A percentile compares a stretch with the other conserved stretches of the same genome.
Evolutionary conservation across 2,329 filamentous ascomycete genomes (phyloP).

Genomic region (Phialophora verrucosa): DNA sequence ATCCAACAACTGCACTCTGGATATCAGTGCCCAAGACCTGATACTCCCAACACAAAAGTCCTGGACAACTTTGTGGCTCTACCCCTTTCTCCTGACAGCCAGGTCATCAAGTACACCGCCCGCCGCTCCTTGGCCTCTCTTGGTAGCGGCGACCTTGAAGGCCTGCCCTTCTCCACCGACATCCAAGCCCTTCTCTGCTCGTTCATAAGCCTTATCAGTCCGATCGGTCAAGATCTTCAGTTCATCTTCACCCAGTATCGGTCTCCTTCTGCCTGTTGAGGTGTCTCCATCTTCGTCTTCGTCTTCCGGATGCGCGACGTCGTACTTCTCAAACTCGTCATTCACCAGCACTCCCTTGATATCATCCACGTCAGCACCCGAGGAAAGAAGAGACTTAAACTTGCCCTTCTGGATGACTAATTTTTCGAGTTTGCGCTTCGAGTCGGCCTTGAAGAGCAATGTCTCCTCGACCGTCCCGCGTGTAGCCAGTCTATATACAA

Average conservation of each 20-base stretch:
- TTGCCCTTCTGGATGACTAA: constrained; percentile 93
- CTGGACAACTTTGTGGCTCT: not conserved
- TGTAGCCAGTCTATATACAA: constrained; percentile 92
- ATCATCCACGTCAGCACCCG: constrained; percentile 30
- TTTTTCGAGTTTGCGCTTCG: constrained; percentile 90
- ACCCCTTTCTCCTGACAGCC: constrained; percentile 31
- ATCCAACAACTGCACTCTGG: not conserved
- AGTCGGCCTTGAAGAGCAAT: constrained; percentile 83
- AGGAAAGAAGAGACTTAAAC: constrained; percentile 70
- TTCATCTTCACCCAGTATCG: constrained; percentile 75
- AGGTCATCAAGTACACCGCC: constrained; percentile 37
- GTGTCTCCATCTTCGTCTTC: constrained; percentile 37
- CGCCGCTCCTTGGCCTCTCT: constrained; percentile 52
- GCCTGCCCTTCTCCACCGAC: constrained; percentile 62
- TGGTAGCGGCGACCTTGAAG: constrained; percentile 84
- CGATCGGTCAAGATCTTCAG: constrained; percentile 79
- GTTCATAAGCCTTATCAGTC: constrained; percentile 68
- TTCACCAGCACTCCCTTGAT: constrained; percentile 40
- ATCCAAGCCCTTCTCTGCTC: constrained; percentile 79
- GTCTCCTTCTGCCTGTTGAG: constrained; percentile 41
- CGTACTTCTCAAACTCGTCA: constrained; percentile 68
- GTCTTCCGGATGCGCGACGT: constrained; percentile 49
- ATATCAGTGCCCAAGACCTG: not conserved
- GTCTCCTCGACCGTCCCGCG: constrained; percentile 91
- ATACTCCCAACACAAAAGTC: not conserved